Evolutionary conservation across 305 asterid species (phyloP).

Genomic region (Vinca major): DNA sequence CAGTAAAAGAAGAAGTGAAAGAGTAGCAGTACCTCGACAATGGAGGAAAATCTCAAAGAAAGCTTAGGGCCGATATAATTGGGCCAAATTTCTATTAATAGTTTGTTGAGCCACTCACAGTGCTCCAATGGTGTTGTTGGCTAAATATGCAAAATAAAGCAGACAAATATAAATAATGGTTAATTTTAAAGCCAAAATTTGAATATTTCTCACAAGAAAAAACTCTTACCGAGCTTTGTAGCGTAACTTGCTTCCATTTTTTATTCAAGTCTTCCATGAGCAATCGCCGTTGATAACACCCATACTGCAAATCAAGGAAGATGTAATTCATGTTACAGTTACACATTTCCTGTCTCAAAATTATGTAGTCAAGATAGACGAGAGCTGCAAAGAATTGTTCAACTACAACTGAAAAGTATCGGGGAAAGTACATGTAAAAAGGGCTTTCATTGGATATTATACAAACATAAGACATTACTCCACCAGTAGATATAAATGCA

Average conservation of each 20-base stretch:
- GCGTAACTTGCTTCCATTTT: slow-evolving; percentile 78
- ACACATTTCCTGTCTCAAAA: not conserved
- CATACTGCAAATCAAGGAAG: slow-evolving; percentile 48
- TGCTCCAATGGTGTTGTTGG: slow-evolving; percentile 83
- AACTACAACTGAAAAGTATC: not conserved
- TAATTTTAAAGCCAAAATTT: not conserved
- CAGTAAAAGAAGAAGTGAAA: slow-evolving; percentile 7
- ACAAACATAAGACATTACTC: not conserved
- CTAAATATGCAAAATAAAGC: slow-evolving; percentile 26
- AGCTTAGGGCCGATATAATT: slow-evolving; percentile 69
- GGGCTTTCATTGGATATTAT: not conserved
- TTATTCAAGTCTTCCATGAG: slow-evolving; percentile 72
- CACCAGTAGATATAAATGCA: not conserved
- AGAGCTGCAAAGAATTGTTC: not conserved
- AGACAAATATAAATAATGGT: not conserved
- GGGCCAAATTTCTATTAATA: slow-evolving; percentile 68
- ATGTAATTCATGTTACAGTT: not conserved
- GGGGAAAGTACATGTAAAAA: not conserved
- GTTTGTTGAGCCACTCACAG: slow-evolving; percentile 95
- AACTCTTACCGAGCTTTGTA: slow-evolving; percentile 48
- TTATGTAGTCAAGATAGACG: not conserved
- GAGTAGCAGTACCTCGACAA: slow-evolving; percentile 62
- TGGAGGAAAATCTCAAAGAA: slow-evolving; percentile 69
- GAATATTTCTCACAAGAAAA: slow-evolving; percentile 10
- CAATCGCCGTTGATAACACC: slow-evolving; percentile 53